These are phyloP conservation scores for Alternaria arbusti DNA, from an alignment of 2,329 filamentous ascomycete species.

Conservation along the genomic window DNA sequence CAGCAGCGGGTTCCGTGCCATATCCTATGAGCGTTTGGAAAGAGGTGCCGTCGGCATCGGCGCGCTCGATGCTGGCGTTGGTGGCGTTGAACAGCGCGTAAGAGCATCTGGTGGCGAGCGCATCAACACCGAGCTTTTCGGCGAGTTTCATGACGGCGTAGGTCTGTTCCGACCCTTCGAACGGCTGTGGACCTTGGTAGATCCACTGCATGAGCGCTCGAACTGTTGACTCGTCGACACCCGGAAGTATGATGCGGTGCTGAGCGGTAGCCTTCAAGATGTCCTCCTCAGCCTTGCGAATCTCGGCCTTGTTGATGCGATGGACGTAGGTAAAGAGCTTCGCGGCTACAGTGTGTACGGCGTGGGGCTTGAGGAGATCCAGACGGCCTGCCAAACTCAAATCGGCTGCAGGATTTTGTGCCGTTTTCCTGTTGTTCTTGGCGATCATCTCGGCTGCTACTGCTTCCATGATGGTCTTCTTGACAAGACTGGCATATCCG, in stretches of 20 bases:
- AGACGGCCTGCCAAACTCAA: slow-evolving; percentile 6
- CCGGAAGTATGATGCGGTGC: slow-evolving; percentile 18
- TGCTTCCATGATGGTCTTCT: neutral
- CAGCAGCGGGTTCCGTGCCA: neutral
- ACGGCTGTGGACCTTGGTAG: too few relatives aligned
- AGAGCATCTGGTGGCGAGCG: slow-evolving; percentile 22
- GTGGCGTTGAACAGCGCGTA: slow-evolving; percentile 10
- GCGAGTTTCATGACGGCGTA: slow-evolving; percentile 25
- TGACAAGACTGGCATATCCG: neutral
- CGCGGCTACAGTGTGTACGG: slow-evolving; percentile 8
- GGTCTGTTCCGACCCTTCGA: too few relatives aligned
- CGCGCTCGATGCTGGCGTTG: slow-evolving; percentile 5
- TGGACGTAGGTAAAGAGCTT: slow-evolving; percentile 3
- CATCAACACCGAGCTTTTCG: slow-evolving; percentile 11
- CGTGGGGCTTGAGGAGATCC: slow-evolving; percentile 12
- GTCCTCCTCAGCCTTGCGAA: slow-evolving; percentile 1
- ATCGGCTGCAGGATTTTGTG: neutral
- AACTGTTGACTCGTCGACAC: slow-evolving; percentile 11
- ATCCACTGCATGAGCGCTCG: slow-evolving; percentile 27
- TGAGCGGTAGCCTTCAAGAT: slow-evolving; percentile 24
- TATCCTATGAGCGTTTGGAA: slow-evolving; percentile 12
- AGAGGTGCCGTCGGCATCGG: neutral
- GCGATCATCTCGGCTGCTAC: slow-evolving; percentile 3
- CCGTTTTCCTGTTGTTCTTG: slow-evolving; percentile 2
- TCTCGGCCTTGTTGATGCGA: slow-evolving; percentile 15